phyloP scores from a whole-genome alignment of 208 protist genomes.

The Zelonia costaricensis region DNA sequence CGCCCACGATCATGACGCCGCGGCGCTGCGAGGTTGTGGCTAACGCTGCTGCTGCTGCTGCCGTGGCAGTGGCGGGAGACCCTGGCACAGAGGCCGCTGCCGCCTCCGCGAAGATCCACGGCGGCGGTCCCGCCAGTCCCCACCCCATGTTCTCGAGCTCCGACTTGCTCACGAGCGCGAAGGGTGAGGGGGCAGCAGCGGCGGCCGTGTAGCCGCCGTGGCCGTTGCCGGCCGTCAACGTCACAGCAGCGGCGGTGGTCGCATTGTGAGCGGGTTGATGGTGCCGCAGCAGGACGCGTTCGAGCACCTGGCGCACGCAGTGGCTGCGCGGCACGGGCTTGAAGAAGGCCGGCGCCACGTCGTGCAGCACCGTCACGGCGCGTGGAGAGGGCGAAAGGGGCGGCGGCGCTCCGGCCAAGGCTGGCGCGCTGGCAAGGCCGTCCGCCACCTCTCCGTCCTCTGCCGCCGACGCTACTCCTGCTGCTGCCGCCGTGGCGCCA shows the following conservation, averaged over 20 bases:
- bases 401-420: neutral
- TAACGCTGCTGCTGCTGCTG: conserved; percentile 5
- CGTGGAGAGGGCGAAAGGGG: neutral
- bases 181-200: neutral
- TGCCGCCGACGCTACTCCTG: neutral
- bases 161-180: conserved; percentile 12
- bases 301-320: conserved; percentile 63
- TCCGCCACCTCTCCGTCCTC: no score
- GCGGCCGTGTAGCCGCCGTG: neutral
- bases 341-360: conserved; percentile 79
- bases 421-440: no score
- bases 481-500: neutral
- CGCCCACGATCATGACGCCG: conserved; percentile 87
- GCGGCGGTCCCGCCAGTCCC: conserved; percentile 64
- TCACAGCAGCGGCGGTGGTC: neutral
- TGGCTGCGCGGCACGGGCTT: conserved; percentile 33
- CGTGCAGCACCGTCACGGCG: conserved; percentile 67
- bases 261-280: neutral
- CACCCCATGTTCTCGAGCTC: conserved; percentile 32
- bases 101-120: conserved; percentile 53
- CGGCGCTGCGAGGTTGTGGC: neutral
- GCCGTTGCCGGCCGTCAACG: neutral
- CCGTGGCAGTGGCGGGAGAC: neutral
- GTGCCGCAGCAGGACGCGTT: conserved; percentile 23
- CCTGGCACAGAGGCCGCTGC: conserved; percentile 1